Percentiles rank a stretch among this genome's conserved stretches.
Conservation (phyloP, 495 filamentous ascomycete species). For the Penicillium lagena region DNA sequence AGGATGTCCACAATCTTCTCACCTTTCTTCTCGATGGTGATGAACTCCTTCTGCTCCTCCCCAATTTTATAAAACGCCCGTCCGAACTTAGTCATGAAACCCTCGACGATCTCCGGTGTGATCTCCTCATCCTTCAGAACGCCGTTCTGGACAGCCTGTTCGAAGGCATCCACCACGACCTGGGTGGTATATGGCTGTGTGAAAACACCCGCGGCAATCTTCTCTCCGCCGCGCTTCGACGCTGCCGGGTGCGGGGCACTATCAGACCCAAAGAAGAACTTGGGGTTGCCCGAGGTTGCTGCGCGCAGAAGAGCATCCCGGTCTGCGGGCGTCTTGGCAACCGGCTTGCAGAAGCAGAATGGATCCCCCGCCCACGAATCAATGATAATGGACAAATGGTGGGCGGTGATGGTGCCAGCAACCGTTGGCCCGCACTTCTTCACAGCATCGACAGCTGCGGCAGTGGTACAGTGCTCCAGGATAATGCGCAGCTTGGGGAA, state of each 20-base stretch:
- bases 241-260: constrained; percentile 70
- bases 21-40: constrained; percentile 55
- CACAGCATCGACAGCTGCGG: constrained; percentile 74
- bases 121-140: constrained; percentile 59
- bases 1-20: constrained; percentile 51
- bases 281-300: constrained; percentile 57
- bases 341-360: constrained; percentile 84
- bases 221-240: constrained; percentile 61
- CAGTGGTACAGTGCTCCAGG: constrained; percentile 72
- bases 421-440: constrained; percentile 69
- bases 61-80: constrained; percentile 62
- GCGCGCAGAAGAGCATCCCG: constrained; percentile 69
- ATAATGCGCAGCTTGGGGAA: constrained; percentile 83
- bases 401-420: constrained; percentile 56
- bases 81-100: constrained; percentile 71
- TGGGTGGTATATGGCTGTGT: constrained; percentile 84
- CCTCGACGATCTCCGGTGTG: constrained; percentile 62
- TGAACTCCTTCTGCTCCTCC: constrained; percentile 45
- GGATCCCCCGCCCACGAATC: constrained; percentile 71
- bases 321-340: constrained; percentile 69
- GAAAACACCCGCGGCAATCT: constrained; percentile 78
- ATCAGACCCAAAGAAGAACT: constrained; percentile 75
- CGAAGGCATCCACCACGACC: constrained; percentile 66
- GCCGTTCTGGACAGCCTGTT: constrained; percentile 60
- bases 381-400: constrained; percentile 73